A percentile compares a stretch with the other conserved stretches of the same genome.
These are phyloP conservation scores for Zymoseptoria passerinii DNA, from an alignment of 2,329 filamentous ascomycete species.

Conservation along the genomic window DNA sequence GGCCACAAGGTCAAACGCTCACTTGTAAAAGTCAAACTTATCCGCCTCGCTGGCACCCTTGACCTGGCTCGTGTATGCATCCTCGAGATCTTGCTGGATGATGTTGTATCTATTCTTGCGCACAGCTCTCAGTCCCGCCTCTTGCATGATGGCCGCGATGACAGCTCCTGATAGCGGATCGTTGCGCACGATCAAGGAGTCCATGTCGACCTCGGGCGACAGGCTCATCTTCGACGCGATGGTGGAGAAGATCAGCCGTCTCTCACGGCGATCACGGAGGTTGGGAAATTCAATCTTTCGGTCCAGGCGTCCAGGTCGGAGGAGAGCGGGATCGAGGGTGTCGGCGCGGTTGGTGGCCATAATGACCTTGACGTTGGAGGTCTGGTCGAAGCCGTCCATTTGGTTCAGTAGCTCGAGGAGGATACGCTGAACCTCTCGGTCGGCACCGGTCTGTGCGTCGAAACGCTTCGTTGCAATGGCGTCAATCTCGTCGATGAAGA, in stretches of 20 bases:
- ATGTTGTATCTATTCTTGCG: constrained; percentile 99
- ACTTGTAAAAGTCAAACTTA: constrained; percentile 89
- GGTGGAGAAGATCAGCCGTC: constrained; percentile 93
- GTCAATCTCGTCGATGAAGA: constrained; percentile 99
- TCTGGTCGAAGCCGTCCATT: constrained; percentile 99
- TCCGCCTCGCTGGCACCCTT: constrained; percentile 68
- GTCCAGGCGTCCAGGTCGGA: constrained; percentile 90
- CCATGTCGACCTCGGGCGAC: constrained; percentile 90
- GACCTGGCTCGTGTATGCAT: constrained; percentile 94
- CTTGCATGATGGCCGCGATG: constrained; percentile 98
- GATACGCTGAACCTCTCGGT: constrained; percentile 97
- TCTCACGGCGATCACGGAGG: constrained; percentile 84
- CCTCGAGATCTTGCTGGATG: constrained; percentile 92
- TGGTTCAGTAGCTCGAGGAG: constrained; percentile 95
- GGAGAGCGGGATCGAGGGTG: constrained; percentile 86
- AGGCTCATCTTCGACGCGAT: constrained; percentile 96
- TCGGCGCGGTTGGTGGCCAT: constrained; percentile 99
- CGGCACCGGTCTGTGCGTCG: constrained; percentile 94
- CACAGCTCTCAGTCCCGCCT: constrained; percentile 87
- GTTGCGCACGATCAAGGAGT: constrained; percentile 92
- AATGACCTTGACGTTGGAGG: constrained; percentile 98
- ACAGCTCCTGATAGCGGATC: constrained; percentile 91
- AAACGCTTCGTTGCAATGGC: constrained; percentile 99
- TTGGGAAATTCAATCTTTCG: constrained; percentile 99
- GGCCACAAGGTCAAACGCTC: not conserved